Evolutionary conservation across 768 basidiomycete species (phyloP).

Genomic region (Austroboletus eburneus): DNA sequence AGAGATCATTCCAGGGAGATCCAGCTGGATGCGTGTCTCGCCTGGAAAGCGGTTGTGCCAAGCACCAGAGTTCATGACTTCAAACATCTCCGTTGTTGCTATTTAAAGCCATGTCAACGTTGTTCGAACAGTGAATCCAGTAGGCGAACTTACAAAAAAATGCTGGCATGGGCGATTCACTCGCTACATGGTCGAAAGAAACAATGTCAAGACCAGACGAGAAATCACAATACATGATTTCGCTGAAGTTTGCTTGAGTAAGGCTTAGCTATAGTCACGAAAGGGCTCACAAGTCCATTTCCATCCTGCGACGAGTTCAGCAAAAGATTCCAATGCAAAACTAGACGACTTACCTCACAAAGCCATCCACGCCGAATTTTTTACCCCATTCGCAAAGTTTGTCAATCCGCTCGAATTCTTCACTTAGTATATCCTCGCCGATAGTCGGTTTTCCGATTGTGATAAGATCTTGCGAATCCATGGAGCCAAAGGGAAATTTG

Average conservation of each 20-base stretch:
- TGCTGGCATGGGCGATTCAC: background rate
- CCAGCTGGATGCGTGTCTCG: constrained; percentile 32
- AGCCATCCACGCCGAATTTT: constrained; percentile 40
- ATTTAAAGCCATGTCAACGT: background rate
- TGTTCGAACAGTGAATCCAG: background rate
- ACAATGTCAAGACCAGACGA: constrained; percentile 24
- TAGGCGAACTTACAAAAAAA: background rate
- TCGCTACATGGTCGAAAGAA: constrained; percentile 14
- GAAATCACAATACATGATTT: constrained; percentile 36
- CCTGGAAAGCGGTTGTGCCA: constrained; percentile 36
- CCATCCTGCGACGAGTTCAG: background rate
- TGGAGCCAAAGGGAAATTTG: constrained; percentile 37
- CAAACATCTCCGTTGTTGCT: constrained; percentile 1
- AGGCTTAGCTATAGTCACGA: too few relatives aligned
- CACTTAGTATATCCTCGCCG: constrained; percentile 21
- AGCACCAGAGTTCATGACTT: constrained; percentile 16
- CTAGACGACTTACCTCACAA: constrained; percentile 33
- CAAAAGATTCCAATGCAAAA: background rate
- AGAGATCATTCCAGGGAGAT: constrained; percentile 32
- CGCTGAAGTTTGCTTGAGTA: constrained; percentile 18
- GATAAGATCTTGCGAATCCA: constrained; percentile 47
- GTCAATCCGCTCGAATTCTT: constrained; percentile 32
- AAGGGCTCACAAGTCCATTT: too few relatives aligned
- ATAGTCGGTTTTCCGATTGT: constrained; percentile 33
- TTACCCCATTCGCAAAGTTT: constrained; percentile 44